Evolutionary conservation across 129 eudicot genomes (phyloP), one percentile per base, ranked within the genome.

Genomic region (Lactuca saligna): DNA sequence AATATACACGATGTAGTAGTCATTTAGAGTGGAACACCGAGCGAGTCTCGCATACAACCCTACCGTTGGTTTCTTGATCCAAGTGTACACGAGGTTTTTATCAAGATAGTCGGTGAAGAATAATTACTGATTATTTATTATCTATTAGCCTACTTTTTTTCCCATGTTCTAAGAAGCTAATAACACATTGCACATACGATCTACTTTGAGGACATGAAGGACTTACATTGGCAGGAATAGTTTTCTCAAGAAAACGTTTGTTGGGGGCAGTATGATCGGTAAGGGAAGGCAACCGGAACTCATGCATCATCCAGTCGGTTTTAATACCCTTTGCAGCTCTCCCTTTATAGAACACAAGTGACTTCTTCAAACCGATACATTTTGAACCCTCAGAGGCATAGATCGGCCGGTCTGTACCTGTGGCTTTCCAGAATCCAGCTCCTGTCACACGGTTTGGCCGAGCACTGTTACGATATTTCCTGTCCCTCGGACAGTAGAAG

Each of bases 241-340:
- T 74, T 80, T 82, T 86, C 75, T 88, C 96, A 17, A 84, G 71
- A 72, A 70, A 82, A 63, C 86, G 82, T 78, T 88, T 86, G 38
- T 79, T 39, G 6, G 87, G 80, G 5, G 87, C 48, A 51, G 74
- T 67, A 61, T 79, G 83, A 79, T 82, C 89, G 2, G 82, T 65
- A 50, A 79, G 75, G 4, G 96, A 79, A 75, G 98, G 98, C 50
- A 93, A 75, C 42, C 98, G 78, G 58, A 93, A 93, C 90, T 93
- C 98, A 41, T 93, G 98, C 98, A 93, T 93, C 97, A 93, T 93
- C 98, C 98, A 93, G 74, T 93, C 98, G 61, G 98, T 93, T 80
- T 93, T 93, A 44, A 76, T 78, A 55, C 98, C 98, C 75, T 89
- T 93, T 32, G 98, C 98, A 53, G 98, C 98, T 65, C 97, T 83